Evolutionary conservation across 805 yeast genomes (phyloP).

Genomic region (Saturnispora mendoncae): DNA sequence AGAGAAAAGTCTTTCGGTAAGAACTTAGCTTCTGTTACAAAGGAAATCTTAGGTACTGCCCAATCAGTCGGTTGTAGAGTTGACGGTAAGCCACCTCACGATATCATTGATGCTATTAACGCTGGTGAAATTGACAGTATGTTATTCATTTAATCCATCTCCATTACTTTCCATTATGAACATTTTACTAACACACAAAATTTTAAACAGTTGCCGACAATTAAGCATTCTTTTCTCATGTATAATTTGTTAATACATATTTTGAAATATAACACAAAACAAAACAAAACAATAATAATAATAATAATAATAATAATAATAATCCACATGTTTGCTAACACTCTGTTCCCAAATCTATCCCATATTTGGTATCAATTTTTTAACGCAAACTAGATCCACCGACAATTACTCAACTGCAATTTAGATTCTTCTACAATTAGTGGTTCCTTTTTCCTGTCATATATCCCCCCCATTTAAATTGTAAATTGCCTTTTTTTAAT

Average conservation of each 20-base stretch:
- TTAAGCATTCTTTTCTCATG: conserved; percentile 32
- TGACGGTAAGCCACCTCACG: conserved; percentile 98
- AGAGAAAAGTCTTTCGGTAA: conserved; percentile 96
- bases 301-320: neutral
- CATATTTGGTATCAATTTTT: conserved; percentile 79
- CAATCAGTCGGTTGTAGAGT: conserved; percentile 99
- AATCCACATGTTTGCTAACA: conserved; percentile 65
- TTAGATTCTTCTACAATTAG: neutral
- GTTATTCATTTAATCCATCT: conserved; percentile 15
- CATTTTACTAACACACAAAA: conserved; percentile 8
- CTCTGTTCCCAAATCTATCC: conserved; percentile 71
- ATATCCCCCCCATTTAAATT: neutral
- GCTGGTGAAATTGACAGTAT: conserved; percentile 89
- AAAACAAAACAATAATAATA: neutral
- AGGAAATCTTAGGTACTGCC: conserved; percentile 99
- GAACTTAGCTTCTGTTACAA: conserved; percentile 91
- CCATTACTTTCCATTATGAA: conserved; percentile 1
- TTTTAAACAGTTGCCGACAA: conserved; percentile 52
- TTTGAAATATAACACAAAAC: conserved; percentile 3
- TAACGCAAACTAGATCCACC: conserved; percentile 71
- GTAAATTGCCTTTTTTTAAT: neutral
- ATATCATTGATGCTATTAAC: conserved; percentile 95
- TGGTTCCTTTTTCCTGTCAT: conserved; percentile 9
- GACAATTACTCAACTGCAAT: conserved; percentile 65
- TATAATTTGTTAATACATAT: conserved; percentile 19